Percentiles rank a stretch among this genome's conserved stretches.
These are phyloP conservation scores for Colletotrichum sp. DNA, from an alignment of 2,329 filamentous ascomycete genomes.

Conservation along the genomic window DNA sequence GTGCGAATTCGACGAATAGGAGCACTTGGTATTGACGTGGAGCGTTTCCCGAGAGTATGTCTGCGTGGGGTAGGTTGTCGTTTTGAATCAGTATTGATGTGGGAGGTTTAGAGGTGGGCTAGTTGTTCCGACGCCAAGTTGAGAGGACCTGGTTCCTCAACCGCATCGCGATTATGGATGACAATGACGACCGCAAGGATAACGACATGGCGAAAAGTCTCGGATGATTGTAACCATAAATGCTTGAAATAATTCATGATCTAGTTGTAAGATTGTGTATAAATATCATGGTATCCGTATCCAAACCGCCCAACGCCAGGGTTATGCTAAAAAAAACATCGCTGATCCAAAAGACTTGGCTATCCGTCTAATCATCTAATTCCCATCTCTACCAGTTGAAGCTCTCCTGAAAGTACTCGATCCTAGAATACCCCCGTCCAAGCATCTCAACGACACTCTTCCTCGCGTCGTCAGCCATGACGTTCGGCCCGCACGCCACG, in stretches of 20 bases:
- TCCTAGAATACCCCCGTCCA: conserved; percentile 23
- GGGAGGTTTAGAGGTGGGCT: too few species aligned
- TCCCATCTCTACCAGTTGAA: conserved; percentile 41
- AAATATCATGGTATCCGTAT: background rate
- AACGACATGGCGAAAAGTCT: background rate
- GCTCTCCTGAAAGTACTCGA: conserved; percentile 49
- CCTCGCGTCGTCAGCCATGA: conserved; percentile 49
- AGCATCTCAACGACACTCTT: conserved; percentile 37
- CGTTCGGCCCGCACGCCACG: conserved; percentile 48
- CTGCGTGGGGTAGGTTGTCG: background rate
- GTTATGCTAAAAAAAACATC: background rate
- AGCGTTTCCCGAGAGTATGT: too few species aligned
- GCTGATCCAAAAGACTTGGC: background rate
- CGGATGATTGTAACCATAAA: rapidly evolving
- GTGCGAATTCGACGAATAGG: background rate
- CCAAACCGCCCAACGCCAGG: background rate
- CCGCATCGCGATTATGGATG: background rate
- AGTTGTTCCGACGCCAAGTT: too few species aligned
- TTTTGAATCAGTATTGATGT: background rate
- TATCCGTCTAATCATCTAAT: background rate
- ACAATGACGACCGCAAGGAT: background rate
- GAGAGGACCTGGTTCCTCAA: background rate
- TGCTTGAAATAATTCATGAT: background rate
- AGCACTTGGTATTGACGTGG: background rate
- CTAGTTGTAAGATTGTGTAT: background rate